phyloP scores from a whole-genome alignment of 495 filamentous ascomycete species.

The Daldinia vernicosa region DNA sequence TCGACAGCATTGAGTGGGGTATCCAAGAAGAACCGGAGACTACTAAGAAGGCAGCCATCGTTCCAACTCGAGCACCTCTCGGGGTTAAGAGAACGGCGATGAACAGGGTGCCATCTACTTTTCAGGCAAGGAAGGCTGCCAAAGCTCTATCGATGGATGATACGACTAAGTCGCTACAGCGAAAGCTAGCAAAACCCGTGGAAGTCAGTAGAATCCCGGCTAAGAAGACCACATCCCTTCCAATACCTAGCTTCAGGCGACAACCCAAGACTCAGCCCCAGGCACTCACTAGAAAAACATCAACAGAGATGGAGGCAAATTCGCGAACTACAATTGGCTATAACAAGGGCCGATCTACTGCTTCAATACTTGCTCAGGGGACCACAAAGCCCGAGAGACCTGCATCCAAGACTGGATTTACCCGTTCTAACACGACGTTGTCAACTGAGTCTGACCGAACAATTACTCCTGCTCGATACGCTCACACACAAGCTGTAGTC shows the following conservation, averaged over 20 bases:
- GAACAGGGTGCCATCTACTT: slow-evolving; percentile 34
- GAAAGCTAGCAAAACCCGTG: slow-evolving; percentile 39
- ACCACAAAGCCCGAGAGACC: slow-evolving; percentile 21
- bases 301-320: slow-evolving; percentile 64
- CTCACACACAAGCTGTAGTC: slow-evolving; percentile 41
- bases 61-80: slow-evolving; percentile 20
- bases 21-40: slow-evolving; percentile 49
- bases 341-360: slow-evolving; percentile 74
- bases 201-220: slow-evolving; percentile 39
- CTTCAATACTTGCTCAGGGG: slow-evolving; percentile 51
- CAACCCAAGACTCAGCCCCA: slow-evolving; percentile 46
- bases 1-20: slow-evolving; percentile 64
- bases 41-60: slow-evolving; percentile 43
- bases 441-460: slow-evolving; percentile 58
- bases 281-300: slow-evolving; percentile 51
- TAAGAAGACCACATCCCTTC: slow-evolving; percentile 48
- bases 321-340: slow-evolving; percentile 85
- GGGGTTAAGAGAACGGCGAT: slow-evolving; percentile 38
- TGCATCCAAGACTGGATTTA: slow-evolving; percentile 22
- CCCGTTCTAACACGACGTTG: slow-evolving; percentile 51
- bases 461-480: slow-evolving; percentile 59
- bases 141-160: slow-evolving; percentile 53
- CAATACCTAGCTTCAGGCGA: slow-evolving; percentile 53
- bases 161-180: slow-evolving; percentile 44
- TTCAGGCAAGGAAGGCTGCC: slow-evolving; percentile 50